Evolutionary conservation across 73 alveolate species (phyloP).

Genomic region (Breviolum minutum): DNA sequence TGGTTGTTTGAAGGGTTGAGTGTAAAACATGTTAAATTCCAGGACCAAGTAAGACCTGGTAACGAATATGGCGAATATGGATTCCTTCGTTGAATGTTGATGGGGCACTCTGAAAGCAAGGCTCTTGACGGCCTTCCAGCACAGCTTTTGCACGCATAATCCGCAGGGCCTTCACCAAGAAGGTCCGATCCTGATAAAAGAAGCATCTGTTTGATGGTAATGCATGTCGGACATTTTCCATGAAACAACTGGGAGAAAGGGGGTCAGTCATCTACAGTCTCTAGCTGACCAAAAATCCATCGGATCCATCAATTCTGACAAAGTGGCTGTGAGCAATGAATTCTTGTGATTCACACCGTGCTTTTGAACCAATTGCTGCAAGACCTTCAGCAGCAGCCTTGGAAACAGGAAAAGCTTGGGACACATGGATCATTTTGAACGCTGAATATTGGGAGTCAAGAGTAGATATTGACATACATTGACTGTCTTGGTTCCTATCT

Average conservation of each 20-base stretch:
- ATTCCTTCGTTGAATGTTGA: background rate
- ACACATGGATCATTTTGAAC: too few relatives aligned
- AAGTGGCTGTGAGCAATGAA: slow-evolving; percentile 23
- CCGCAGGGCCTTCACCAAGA: slow-evolving; percentile 66
- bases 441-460: too few relatives aligned
- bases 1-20: too few relatives aligned
- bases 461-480: too few relatives aligned
- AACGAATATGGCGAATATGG: background rate
- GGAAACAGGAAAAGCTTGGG: too few relatives aligned
- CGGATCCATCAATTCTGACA: background rate
- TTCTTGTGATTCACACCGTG: slow-evolving; percentile 62
- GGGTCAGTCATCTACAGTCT: too few relatives aligned
- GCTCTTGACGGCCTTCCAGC: slow-evolving; percentile 66
- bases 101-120: background rate
- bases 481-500: too few relatives aligned
- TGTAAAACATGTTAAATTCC: too few relatives aligned
- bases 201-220: background rate
- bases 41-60: background rate
- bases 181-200: slow-evolving; percentile 39
- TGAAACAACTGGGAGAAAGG: background rate
- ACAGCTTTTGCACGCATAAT: slow-evolving; percentile 81
- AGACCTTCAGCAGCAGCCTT: slow-evolving; percentile 57
- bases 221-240: background rate
- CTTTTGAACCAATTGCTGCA: slow-evolving; percentile 46
- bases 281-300: too few relatives aligned